Percentiles rank a stretch among this genome's conserved stretches.
Evolutionary conservation across 2,329 filamentous ascomycete genomes (phyloP).

Genomic region (Calonectria crousiana): DNA sequence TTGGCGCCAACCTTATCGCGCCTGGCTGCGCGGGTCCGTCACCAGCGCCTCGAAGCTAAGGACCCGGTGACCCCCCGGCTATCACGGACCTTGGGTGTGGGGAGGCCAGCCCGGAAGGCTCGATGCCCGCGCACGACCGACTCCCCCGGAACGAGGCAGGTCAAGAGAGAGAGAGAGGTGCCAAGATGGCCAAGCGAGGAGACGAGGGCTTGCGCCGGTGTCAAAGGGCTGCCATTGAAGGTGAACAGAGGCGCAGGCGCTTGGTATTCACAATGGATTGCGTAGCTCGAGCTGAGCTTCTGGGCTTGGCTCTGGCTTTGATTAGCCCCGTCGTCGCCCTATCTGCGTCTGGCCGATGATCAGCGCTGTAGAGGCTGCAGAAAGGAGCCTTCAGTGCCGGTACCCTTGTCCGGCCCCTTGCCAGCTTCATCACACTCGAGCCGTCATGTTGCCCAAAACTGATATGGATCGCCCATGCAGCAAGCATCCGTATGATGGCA

Average conservation of each 20-base stretch:
- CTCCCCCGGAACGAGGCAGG: not conserved
- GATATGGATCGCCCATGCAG: conserved; percentile 1
- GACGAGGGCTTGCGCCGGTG: not conserved
- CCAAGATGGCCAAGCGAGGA: not conserved
- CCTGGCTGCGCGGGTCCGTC: conserved; percentile 1
- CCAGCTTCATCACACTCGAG: conserved; percentile 4
- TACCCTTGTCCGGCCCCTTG: conserved; percentile 13
- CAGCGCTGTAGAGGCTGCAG: not conserved
- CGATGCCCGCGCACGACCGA: not conserved
- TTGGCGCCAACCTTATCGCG: conserved; percentile 25
- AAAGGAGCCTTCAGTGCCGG: conserved; percentile 1
- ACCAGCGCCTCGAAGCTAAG: not conserved
- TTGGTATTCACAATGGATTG: not conserved
- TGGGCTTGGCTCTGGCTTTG: conserved; percentile 7
- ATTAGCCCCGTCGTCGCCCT: conserved; percentile 8
- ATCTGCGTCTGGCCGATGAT: conserved; percentile 10
- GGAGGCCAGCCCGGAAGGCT: not conserved
- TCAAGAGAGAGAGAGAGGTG: no score
- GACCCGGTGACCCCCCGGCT: conserved; percentile 7
- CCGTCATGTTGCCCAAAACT: conserved; percentile 13
- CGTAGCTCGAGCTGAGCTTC: not conserved
- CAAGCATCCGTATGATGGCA: not conserved
- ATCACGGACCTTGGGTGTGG: not conserved
- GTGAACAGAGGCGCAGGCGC: not conserved
- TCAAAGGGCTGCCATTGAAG: not conserved